phyloP scores from a whole-genome alignment of 805 yeast species.

The Wilhelminamyces savonicus region DNA sequence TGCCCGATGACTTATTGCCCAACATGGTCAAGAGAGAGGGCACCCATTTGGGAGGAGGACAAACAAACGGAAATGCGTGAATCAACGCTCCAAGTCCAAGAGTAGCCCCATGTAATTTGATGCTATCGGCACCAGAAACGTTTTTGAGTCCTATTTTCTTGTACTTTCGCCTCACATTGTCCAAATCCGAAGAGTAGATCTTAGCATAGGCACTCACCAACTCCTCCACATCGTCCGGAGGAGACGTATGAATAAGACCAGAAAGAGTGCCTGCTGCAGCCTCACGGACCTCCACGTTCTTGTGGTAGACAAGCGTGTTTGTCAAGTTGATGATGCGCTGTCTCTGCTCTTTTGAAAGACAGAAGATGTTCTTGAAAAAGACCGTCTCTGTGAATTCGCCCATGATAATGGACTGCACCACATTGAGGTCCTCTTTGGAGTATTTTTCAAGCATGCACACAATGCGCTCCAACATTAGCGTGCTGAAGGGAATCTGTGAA shows the following conservation, averaged over 20 bases:
- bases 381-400: conserved; percentile 67
- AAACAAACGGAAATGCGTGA: conserved; percentile 80
- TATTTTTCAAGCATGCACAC: conserved; percentile 37
- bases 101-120: conserved; percentile 73
- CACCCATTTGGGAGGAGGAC: conserved; percentile 91
- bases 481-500: conserved; percentile 34
- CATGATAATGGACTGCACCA: conserved; percentile 53
- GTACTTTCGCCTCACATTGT: conserved; percentile 38
- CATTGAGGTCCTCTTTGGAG: conserved; percentile 21
- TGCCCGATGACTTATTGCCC: conserved; percentile 64
- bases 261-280: conserved; percentile 70
- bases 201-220: conserved; percentile 35
- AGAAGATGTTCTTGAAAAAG: conserved; percentile 61
- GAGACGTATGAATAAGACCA: conserved; percentile 66
- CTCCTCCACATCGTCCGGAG: conserved; percentile 39
- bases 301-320: conserved; percentile 48
- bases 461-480: conserved; percentile 13
- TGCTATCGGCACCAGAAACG: conserved; percentile 33
- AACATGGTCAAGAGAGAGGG: conserved; percentile 65
- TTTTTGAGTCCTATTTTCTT: conserved; percentile 30
- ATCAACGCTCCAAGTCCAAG: conserved; percentile 85
- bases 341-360: conserved; percentile 44
- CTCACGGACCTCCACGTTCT: conserved; percentile 69
- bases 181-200: conserved; percentile 21
- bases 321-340: conserved; percentile 45